Evolutionary conservation across 345 rosid genomes (phyloP).

Genomic region (Melaleuca quinquenervia): DNA sequence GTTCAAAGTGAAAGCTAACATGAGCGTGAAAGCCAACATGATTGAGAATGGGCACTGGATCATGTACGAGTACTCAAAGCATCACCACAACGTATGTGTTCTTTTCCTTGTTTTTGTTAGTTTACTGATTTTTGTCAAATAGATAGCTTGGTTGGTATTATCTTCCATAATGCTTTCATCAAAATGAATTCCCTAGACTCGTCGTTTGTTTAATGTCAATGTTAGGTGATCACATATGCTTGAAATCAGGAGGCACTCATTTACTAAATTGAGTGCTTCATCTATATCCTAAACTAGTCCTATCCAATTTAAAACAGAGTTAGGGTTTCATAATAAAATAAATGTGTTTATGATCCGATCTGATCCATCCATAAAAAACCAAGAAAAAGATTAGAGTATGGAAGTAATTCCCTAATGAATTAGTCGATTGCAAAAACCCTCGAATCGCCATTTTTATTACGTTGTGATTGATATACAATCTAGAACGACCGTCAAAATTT

Average conservation of each 20-base stretch:
- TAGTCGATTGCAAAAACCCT: no score
- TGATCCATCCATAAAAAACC: not conserved
- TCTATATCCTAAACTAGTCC: not conserved
- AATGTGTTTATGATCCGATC: no score
- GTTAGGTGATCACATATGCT: not conserved
- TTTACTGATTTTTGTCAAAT: not conserved
- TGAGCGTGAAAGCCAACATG: not conserved
- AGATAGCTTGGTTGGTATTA: not conserved
- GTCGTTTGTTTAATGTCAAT: not conserved
- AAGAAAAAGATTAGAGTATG: not conserved
- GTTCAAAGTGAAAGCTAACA: not conserved
- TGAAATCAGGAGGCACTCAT: rapidly evolving
- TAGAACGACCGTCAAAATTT: no score
- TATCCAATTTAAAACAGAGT: not conserved
- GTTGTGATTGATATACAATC: no score
- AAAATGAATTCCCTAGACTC: not conserved
- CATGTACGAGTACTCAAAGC: not conserved
- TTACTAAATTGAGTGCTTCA: not conserved
- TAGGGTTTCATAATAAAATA: not conserved
- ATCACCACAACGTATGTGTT: not conserved
- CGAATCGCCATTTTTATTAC: no score
- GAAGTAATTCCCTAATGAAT: no score
- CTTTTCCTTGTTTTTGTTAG: not conserved
- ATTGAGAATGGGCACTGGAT: not conserved
- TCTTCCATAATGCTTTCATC: not conserved